phyloP scores from a whole-genome alignment of 2,329 filamentous ascomycete species.

The Bimuria novae-zelandiae region DNA sequence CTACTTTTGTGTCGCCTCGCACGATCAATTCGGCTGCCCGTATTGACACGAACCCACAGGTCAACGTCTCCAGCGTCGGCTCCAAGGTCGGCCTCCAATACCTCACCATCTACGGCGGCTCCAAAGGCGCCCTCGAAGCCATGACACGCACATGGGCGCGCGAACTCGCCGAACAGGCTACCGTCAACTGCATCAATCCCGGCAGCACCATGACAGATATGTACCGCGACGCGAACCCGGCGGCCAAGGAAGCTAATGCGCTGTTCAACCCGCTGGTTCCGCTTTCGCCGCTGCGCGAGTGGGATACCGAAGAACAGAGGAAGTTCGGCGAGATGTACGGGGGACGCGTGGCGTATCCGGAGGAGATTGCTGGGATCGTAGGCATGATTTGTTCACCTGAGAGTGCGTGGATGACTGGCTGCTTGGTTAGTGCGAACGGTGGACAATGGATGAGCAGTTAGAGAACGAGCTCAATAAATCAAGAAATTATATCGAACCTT shows the following conservation, averaged over 20 bases:
- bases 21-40: not conserved
- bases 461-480: too few relatives aligned
- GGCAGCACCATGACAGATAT: slow-evolving; percentile 61
- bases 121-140: slow-evolving; percentile 66
- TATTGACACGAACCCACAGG: not conserved
- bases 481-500: too few relatives aligned
- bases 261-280: slow-evolving; percentile 1
- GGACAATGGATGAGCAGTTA: not conserved
- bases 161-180: slow-evolving; percentile 61
- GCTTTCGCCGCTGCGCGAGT: not conserved
- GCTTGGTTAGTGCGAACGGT: not conserved
- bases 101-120: slow-evolving; percentile 64
- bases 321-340: not conserved
- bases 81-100: slow-evolving; percentile 58
- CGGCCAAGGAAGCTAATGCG: not conserved
- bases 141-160: slow-evolving; percentile 68
- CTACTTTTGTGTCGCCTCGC: not conserved
- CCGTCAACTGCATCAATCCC: slow-evolving; percentile 66
- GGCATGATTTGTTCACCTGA: not conserved
- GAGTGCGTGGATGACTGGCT: not conserved
- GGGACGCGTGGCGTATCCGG: not conserved
- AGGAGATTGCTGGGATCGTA: not conserved
- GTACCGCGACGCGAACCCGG: slow-evolving; percentile 46
- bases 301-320: not conserved
- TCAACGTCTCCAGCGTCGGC: slow-evolving; percentile 61